These are phyloP conservation scores for Ogataea dorogensis DNA, from an alignment of 805 yeast species.

Conservation along the genomic window DNA sequence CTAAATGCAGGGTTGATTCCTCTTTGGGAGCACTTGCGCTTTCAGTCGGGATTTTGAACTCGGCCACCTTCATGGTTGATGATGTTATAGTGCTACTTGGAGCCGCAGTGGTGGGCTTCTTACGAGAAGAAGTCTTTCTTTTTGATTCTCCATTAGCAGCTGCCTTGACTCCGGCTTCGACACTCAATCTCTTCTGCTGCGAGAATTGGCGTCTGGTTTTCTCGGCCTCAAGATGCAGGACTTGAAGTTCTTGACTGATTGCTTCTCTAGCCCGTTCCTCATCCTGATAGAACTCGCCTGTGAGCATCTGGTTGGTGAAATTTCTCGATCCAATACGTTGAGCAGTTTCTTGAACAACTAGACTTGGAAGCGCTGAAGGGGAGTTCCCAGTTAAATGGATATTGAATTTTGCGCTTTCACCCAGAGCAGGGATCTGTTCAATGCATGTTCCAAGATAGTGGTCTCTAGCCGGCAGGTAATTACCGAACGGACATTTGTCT, in stretches of 20 bases:
- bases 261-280: slow-evolving; percentile 22
- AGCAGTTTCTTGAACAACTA: too few species aligned
- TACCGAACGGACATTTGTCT: slow-evolving; percentile 42
- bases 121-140: background rate
- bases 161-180: slow-evolving; percentile 1
- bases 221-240: slow-evolving; percentile 7
- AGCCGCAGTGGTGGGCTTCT: too few species aligned
- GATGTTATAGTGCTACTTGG: too few species aligned
- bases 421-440: slow-evolving; percentile 34
- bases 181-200: slow-evolving; percentile 1
- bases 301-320: background rate
- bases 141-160: background rate
- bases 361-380: slow-evolving; percentile 4
- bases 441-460: slow-evolving; percentile 48
- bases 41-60: too few species aligned
- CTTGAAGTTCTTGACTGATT: slow-evolving; percentile 12
- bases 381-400: slow-evolving; percentile 11
- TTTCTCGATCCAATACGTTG: background rate
- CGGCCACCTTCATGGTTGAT: too few species aligned
- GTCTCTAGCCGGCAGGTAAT: slow-evolving; percentile 45
- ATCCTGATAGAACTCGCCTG: slow-evolving; percentile 18
- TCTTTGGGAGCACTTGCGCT: slow-evolving; percentile 2
- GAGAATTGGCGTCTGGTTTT: slow-evolving; percentile 9
- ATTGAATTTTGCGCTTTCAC: slow-evolving; percentile 25
- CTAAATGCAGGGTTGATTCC: slow-evolving; percentile 15